Base-by-base conservation (phyloP, 2,329 filamentous ascomycete species). In the Ophiostoma piceae region DNA sequence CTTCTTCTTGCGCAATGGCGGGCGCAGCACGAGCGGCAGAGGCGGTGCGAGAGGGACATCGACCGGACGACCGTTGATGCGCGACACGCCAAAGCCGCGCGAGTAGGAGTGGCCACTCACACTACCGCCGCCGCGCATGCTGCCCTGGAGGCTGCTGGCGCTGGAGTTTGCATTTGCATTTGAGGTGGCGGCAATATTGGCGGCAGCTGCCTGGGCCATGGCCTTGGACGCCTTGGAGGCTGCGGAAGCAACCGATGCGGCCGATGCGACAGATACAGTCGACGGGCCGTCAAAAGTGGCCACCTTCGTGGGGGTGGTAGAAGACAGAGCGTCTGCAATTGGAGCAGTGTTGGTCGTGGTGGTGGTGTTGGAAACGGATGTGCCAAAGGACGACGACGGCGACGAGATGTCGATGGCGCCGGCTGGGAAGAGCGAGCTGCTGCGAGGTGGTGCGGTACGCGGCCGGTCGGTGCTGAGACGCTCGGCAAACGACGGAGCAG, bases 1-100 rank as follows among this genome's bases (percentile, higher is more conserved):
- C 75, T 89, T 89, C 81, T 88, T 89, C 80, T 89, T 89, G 71
- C 87, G 81, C 72, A 89, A 76, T 1, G 85, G 85, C 8, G 86
- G 86, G n/a, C 84, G 83, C 70, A 87, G 80, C 19, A 87, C 83
- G 32, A 88, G 80, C 0, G 86, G 86, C 4, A 88, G 78, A 1
- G 87, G 86, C 0, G 86, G 86, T 2, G 85, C 84, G 0, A 84
- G 80, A 1, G 80, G 78, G 7, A 78, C 76, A 5, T 80, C 78
- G 29, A 80, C 76, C 12, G 77, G 70, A 35, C 73, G 73, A 68
- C 74, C 73, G 72, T 71, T 72, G 70, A 73, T 73, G 71, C 71
- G 74, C 41, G 71, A 67, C 37, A 67, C 71, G 11, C 54, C 66
- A 32, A 66, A 7, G 39, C 67, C 32, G n/a, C 71, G 26, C 19